Percentiles rank a stretch among this genome's conserved stretches.
phyloP scores from a whole-genome alignment of 2,329 filamentous ascomycete genomes.

The Colletotrichum brevisporum region DNA sequence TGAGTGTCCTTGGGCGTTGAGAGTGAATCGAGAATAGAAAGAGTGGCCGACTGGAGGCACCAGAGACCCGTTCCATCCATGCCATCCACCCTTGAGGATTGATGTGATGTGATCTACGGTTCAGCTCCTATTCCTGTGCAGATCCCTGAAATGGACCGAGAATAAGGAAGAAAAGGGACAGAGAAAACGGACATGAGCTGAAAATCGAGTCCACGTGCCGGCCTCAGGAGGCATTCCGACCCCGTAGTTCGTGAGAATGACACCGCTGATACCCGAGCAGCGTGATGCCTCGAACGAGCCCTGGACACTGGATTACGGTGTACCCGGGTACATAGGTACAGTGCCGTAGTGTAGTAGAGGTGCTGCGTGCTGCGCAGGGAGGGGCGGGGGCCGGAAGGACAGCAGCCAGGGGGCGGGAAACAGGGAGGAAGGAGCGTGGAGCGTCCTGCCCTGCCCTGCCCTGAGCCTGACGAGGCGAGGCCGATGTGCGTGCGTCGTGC shows the following conservation, averaged over 20 bases:
- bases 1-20: constrained; percentile 16
- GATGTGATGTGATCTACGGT: constrained; percentile 8
- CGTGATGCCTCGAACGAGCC: background rate
- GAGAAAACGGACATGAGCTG: background rate
- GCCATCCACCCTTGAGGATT: constrained; percentile 1
- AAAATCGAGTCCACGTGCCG: constrained; percentile 17
- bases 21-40: constrained; percentile 20
- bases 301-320: background rate
- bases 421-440: background rate
- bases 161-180: constrained; percentile 2
- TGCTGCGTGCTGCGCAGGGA: background rate
- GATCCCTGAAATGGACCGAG: background rate
- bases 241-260: constrained; percentile 4
- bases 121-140: background rate
- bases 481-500: background rate
- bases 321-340: background rate
- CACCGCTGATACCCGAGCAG: constrained; percentile 17
- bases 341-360: background rate
- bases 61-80: constrained; percentile 8
- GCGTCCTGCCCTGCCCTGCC: too few species aligned
- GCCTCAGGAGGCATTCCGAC: constrained; percentile 7
- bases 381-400: too few species aligned
- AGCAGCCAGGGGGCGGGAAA: background rate
- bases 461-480: constrained; percentile 8
- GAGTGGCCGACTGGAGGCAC: constrained; percentile 18